These are phyloP conservation scores for Taxawa tesnikishii DNA, from an alignment of 2,329 filamentous ascomycete species.

Conservation along the genomic window DNA sequence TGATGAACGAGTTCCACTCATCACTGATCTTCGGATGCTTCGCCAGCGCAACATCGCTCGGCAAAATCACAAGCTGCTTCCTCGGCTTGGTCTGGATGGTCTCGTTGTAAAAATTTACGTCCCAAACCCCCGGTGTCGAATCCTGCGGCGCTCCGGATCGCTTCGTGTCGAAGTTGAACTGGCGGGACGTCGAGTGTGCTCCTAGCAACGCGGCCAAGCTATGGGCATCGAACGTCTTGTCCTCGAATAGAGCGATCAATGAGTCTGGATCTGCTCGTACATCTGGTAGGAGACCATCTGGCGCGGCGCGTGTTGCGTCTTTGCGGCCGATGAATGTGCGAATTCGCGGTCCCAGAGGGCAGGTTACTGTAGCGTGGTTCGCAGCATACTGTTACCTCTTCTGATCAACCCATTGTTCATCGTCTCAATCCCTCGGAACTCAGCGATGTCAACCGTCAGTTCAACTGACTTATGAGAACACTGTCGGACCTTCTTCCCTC, in stretches of 20 bases:
- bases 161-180: conserved; percentile 21
- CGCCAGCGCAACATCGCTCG: conserved; percentile 21
- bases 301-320: conserved; percentile 20
- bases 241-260: conserved; percentile 22
- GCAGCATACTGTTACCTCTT: too few relatives aligned
- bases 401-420: too few relatives aligned
- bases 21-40: conserved; percentile 20
- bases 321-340: conserved; percentile 25
- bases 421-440: too few relatives aligned
- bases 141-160: conserved; percentile 24
- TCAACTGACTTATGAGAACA: too few relatives aligned
- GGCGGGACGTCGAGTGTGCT: conserved; percentile 24
- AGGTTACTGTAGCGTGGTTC: conserved; percentile 24
- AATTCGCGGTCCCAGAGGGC: conserved; percentile 25
- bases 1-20: conserved; percentile 17
- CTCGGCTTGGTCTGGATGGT: conserved; percentile 16
- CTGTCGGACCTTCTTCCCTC: too few relatives aligned
- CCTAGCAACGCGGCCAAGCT: conserved; percentile 24
- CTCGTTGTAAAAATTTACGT: conserved; percentile 23
- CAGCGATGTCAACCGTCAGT: too few relatives aligned
- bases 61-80: conserved; percentile 23
- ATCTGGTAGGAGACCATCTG: conserved; percentile 21
- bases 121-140: conserved; percentile 24
- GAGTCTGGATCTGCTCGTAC: conserved; percentile 20
- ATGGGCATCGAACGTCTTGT: conserved; percentile 25